These are phyloP conservation scores for Starmerella bacillaris DNA, from an alignment of 805 yeast species.

Conservation along the genomic window DNA sequence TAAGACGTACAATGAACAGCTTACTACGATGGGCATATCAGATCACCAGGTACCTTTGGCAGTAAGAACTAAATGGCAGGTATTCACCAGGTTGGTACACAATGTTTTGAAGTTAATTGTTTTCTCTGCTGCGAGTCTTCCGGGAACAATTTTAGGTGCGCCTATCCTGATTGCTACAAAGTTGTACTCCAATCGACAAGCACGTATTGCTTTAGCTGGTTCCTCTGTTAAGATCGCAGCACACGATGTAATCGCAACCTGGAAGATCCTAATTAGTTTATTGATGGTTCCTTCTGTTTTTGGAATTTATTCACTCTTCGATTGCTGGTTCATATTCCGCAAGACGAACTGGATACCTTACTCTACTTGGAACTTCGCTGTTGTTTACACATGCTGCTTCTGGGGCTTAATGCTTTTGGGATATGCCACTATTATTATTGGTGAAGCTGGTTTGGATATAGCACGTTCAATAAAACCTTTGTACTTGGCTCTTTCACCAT, in stretches of 20 bases:
- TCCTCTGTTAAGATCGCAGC: slow-evolving; percentile 85
- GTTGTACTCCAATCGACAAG: slow-evolving; percentile 52
- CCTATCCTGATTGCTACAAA: slow-evolving; percentile 77
- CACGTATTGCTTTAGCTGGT: slow-evolving; percentile 58
- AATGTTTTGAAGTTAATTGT: slow-evolving; percentile 37
- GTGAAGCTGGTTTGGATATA: slow-evolving; percentile 85
- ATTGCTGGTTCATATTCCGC: slow-evolving; percentile 23
- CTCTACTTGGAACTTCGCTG: slow-evolving; percentile 10
- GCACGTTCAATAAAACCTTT: slow-evolving; percentile 70
- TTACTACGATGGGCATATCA: slow-evolving; percentile 43
- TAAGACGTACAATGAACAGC: slow-evolving; percentile 45
- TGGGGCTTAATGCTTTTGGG: slow-evolving; percentile 29
- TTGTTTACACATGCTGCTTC: slow-evolving; percentile 8
- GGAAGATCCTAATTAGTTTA: slow-evolving; percentile 84
- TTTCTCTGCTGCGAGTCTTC: slow-evolving; percentile 40
- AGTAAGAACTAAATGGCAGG: slow-evolving; percentile 30
- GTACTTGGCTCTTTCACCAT: slow-evolving; percentile 30
- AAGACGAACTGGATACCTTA: slow-evolving; percentile 17
- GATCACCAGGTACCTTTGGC: slow-evolving; percentile 58
- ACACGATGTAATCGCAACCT: slow-evolving; percentile 86
- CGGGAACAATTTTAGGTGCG: slow-evolving; percentile 73
- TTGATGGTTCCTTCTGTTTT: slow-evolving; percentile 79
- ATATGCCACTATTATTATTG: slow-evolving; percentile 77
- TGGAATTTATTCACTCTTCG: slow-evolving; percentile 48
- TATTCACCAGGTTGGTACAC: slow-evolving; percentile 31